A percentile compares a stretch with the other conserved stretches of the same genome.
Evolutionary conservation across 2,329 filamentous ascomycete genomes (phyloP).

Genomic region (Diaporthe capsici): DNA sequence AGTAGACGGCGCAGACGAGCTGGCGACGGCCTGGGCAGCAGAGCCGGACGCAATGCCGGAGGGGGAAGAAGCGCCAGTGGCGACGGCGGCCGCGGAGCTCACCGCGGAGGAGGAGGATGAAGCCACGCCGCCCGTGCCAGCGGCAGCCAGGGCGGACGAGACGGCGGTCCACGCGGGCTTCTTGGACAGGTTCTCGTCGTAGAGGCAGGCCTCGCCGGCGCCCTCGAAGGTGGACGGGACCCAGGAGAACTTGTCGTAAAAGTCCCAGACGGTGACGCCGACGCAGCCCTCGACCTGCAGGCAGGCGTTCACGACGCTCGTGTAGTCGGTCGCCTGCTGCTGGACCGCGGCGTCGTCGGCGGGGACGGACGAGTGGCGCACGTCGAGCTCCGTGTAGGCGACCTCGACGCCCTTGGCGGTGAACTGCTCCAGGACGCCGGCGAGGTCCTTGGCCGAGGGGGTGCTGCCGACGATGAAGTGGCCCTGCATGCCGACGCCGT

Average conservation of each 20-base stretch:
- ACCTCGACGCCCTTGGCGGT: conserved; percentile 67
- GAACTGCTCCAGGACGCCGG: conserved; percentile 64
- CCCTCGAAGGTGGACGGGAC: conserved; percentile 55
- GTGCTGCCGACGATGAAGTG: conserved; percentile 71
- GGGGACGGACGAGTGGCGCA: conserved; percentile 61
- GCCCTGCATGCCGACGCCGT: conserved; percentile 73
- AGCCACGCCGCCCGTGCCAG: conserved; percentile 44
- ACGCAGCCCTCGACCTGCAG: conserved; percentile 54
- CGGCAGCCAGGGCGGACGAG: conserved; percentile 53
- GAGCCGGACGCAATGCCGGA: conserved; percentile 12
- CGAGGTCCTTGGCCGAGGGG: conserved; percentile 59
- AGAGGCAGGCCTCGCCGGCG: conserved; percentile 55
- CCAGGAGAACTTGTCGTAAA: conserved; percentile 59
- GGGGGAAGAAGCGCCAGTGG: background rate
- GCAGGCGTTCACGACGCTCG: conserved; percentile 53
- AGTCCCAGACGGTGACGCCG: conserved; percentile 60
- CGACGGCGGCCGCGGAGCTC: conserved; percentile 23
- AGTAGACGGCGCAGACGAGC: background rate
- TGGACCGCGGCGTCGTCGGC: conserved; percentile 54
- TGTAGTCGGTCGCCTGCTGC: conserved; percentile 64
- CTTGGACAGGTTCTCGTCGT: conserved; percentile 53
- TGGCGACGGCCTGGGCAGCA: background rate
- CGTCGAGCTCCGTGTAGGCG: conserved; percentile 74
- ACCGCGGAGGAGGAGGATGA: conserved; percentile 20
- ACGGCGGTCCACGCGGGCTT: conserved; percentile 57